Conservation (phyloP, 257 asterid genomes). For the Cruciata laevipes region DNA sequence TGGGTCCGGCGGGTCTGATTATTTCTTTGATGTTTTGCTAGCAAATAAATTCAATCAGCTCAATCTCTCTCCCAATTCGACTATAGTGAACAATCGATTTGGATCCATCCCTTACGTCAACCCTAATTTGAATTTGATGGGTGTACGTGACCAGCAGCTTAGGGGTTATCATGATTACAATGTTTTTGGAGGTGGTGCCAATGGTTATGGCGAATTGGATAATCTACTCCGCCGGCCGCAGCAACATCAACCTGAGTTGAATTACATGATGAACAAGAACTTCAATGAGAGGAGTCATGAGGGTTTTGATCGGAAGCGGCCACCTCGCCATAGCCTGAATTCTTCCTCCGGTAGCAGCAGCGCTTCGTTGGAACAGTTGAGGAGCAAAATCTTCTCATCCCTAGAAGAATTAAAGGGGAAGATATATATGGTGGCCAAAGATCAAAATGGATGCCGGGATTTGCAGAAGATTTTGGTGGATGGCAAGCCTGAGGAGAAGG, state of each 20-base stretch:
- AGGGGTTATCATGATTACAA: constrained; percentile 12
- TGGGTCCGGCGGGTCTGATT: background rate
- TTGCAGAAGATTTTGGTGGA: constrained; percentile 42
- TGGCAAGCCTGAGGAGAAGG: constrained; percentile 30
- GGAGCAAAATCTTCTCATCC: constrained; percentile 25
- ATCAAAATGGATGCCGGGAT: constrained; percentile 38
- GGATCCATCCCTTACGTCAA: constrained; percentile 2
- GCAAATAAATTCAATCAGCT: constrained; percentile 22
- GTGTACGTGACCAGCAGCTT: constrained; percentile 29
- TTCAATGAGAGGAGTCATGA: background rate
- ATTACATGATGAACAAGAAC: background rate
- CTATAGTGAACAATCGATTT: background rate
- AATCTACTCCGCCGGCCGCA: background rate
- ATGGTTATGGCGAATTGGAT: background rate
- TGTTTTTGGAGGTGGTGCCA: background rate
- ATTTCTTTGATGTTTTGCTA: background rate
- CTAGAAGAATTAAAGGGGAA: constrained; percentile 33
- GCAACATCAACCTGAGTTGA: background rate
- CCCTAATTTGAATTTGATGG: constrained; percentile 2
- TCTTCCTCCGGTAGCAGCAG: background rate
- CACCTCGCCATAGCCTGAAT: background rate
- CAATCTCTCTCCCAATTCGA: background rate
- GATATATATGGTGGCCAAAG: constrained; percentile 28
- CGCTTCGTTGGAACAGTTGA: constrained; percentile 20
- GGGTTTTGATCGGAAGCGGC: background rate